Evolutionary conservation across 495 filamentous ascomycete species (phyloP), one percentile per base, ranked within the genome.

Genomic region (Physcia stellaris): DNA sequence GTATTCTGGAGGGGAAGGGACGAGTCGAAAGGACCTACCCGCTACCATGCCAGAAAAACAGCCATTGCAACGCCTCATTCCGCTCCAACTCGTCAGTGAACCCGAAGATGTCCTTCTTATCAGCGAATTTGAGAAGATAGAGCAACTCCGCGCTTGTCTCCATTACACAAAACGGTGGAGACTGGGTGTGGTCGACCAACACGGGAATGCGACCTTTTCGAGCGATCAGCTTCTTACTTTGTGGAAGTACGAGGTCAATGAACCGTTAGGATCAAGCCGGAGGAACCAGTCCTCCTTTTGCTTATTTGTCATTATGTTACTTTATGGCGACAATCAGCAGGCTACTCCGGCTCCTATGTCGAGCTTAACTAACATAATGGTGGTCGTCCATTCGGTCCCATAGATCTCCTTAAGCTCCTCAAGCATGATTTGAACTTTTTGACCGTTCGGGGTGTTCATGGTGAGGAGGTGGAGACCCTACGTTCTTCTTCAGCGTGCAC

Each of bases 221-320:
- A n/a, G n/a, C n/a, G n/a, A n/a, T n/a, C n/a, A 27, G n/a, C n/a
- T n/a, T n/a, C n/a, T n/a, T n/a, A n/a, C n/a, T n/a, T n/a, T n/a
- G n/a, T n/a, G n/a, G n/a, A n/a, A n/a, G n/a, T n/a, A n/a, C n/a
- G n/a, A n/a, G n/a, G n/a, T n/a, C n/a, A n/a, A 33, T 9, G 16
- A 41, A 39, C 41, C 60, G 39, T 66, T 69, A 38, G 66, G 63
- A 37, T 70, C 54, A 23, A 73, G 55, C 21, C 61, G 55, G 15
- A 75, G 55, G 42, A 73, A 75, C 70, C 69, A 75, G 21, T 70
- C 64, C 34, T 72, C 66, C 58, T 73, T 75, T 42, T 75, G 69
- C 41, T 70, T 67, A 37, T 71, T 70, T 37, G 64, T 75, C 35
- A 55, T 57, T 32, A 71, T 66, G 42, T 71, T 55, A 39, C 49